phyloP scores from a whole-genome alignment of 78 protist genomes.

The Planoprotostelium fungivorum region DNA sequence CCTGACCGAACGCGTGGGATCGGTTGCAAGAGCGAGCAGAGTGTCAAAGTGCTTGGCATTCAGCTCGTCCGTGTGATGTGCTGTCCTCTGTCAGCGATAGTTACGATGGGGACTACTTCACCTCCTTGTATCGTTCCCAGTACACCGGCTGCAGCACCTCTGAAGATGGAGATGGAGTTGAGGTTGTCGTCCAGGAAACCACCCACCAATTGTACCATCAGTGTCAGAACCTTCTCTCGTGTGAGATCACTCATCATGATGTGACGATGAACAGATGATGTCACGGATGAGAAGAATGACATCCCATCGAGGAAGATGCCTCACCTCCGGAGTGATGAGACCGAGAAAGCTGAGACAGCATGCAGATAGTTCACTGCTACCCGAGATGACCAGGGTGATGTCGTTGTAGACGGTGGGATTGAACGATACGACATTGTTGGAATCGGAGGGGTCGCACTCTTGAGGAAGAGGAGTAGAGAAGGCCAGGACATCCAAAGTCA shows the following conservation, averaged over 20 bases:
- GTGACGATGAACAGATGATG: too few relatives aligned
- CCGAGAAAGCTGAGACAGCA: not conserved
- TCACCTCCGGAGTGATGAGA: not conserved
- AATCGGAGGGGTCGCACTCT: not conserved
- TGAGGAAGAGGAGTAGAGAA: not conserved
- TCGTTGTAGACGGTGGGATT: not conserved
- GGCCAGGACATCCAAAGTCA: not conserved
- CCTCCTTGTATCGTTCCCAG: not conserved
- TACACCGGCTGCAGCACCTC: not conserved
- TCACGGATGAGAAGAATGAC: too few relatives aligned
- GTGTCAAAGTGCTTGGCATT: not conserved
- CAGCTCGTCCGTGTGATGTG: not conserved
- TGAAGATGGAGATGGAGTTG: not conserved
- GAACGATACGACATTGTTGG: not conserved
- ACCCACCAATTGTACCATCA: not conserved
- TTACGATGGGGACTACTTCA: not conserved
- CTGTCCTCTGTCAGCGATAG: not conserved
- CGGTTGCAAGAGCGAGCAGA: not conserved
- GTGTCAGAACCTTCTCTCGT: not conserved
- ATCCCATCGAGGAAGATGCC: not conserved
- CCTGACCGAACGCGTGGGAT: not conserved
- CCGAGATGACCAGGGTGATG: not conserved
- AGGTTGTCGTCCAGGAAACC: not conserved
- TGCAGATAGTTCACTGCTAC: not conserved
- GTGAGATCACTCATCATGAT: too few relatives aligned